Evolutionary conservation across 257 asterid genomes (phyloP).

Genomic region (Nicotiana tomentosiformis): DNA sequence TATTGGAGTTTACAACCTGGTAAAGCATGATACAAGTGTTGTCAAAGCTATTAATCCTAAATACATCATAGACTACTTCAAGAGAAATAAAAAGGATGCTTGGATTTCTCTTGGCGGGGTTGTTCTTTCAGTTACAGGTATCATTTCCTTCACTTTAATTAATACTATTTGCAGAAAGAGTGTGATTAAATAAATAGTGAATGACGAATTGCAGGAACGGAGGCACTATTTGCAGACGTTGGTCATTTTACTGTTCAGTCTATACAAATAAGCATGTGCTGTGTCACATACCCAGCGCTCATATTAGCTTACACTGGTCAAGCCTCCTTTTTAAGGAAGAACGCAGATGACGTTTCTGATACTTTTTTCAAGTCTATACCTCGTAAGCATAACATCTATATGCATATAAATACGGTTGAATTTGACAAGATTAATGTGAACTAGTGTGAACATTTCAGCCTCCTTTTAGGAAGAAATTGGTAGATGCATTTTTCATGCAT

Average conservation of each 20-base stretch:
- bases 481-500: too few relatives aligned
- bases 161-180: too few relatives aligned
- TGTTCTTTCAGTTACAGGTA: too few relatives aligned
- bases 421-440: too few relatives aligned
- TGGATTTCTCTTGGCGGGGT: constrained; percentile 67
- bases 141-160: too few relatives aligned
- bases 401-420: too few relatives aligned
- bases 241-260: constrained; percentile 55
- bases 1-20: constrained; percentile 46
- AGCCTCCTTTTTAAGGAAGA: constrained; percentile 41
- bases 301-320: constrained; percentile 49
- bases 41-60: constrained; percentile 51
- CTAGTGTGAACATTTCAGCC: too few relatives aligned
- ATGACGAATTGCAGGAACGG: constrained; percentile 36
- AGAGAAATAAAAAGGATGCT: constrained; percentile 44
- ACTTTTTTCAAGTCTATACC: constrained; percentile 52
- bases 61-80: constrained; percentile 51
- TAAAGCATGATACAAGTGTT: constrained; percentile 36
- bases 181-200: too few relatives aligned
- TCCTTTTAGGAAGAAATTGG: too few relatives aligned
- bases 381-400: constrained; percentile 11
- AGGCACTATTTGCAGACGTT: constrained; percentile 62
- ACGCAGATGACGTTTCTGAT: constrained; percentile 19
- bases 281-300: constrained; percentile 38
- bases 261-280: constrained; percentile 47